phyloP scores from a whole-genome alignment of 345 rosid species.

The Orychophragmus violaceus region DNA sequence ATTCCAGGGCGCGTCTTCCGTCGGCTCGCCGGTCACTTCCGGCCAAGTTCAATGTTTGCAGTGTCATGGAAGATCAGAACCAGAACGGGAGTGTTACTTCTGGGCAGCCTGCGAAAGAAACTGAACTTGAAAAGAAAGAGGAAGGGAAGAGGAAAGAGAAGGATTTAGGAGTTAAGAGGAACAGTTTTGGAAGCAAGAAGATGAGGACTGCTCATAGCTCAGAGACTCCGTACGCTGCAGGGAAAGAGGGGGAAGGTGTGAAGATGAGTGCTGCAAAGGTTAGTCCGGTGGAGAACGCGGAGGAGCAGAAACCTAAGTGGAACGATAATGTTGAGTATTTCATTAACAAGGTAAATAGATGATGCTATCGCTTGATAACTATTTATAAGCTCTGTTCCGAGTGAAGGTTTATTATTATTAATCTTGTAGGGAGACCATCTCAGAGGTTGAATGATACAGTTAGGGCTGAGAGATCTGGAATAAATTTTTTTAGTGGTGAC shows the following conservation, averaged over 20 bases:
- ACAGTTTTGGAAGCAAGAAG: conserved; percentile 80
- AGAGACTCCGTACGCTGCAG: conserved; percentile 59
- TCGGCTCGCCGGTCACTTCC: conserved; percentile 73
- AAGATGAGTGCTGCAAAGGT: conserved; percentile 10
- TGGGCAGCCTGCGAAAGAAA: conserved; percentile 11
- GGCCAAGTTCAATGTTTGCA: conserved; percentile 38
- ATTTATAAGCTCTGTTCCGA: neutral
- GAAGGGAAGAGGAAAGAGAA: conserved; percentile 71
- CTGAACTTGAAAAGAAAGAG: conserved; percentile 36
- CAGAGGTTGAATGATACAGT: neutral
- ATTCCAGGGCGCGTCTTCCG: conserved; percentile 74
- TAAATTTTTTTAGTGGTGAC: neutral
- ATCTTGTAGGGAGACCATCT: neutral
- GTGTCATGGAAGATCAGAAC: conserved; percentile 23
- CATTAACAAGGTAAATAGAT: conserved; percentile 62
- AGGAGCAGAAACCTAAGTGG: conserved; percentile 42
- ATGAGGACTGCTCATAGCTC: conserved; percentile 40
- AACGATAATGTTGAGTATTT: conserved; percentile 70
- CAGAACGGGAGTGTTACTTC: conserved; percentile 23
- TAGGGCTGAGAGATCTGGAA: neutral
- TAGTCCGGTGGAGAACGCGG: conserved; percentile 9
- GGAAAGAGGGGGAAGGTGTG: conserved; percentile 27
- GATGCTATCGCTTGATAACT: neutral
- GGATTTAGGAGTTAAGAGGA: conserved; percentile 41
- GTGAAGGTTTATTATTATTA: neutral